Evolutionary conservation across 768 basidiomycete species (phyloP).

Genomic region (Clathrus columnatus): DNA sequence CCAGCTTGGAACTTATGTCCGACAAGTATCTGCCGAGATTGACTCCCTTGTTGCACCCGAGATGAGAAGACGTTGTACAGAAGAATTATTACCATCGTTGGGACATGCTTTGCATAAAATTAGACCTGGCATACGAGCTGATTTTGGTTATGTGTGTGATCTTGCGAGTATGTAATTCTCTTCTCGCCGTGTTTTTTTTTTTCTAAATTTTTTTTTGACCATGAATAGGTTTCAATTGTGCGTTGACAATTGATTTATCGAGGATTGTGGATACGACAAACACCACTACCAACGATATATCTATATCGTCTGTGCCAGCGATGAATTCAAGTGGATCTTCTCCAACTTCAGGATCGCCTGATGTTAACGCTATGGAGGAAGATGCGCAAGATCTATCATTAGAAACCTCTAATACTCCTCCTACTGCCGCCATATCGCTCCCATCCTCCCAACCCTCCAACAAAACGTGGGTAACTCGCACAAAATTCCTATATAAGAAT

Average conservation of each 20-base stretch:
- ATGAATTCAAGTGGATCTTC: no score
- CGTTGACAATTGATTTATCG: conserved; percentile 34
- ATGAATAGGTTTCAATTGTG: conserved; percentile 46
- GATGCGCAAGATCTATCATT: no score
- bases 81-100: conserved; percentile 38
- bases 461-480: no score
- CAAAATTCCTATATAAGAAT: conserved; percentile 35
- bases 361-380: no score
- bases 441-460: no score
- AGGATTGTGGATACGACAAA: conserved; percentile 23
- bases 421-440: no score
- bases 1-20: conserved; percentile 43
- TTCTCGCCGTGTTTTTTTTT: neutral
- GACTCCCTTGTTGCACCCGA: conserved; percentile 39
- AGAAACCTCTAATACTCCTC: no score
- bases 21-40: conserved; percentile 30
- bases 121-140: conserved; percentile 28
- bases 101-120: conserved; percentile 37
- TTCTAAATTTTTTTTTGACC: neutral
- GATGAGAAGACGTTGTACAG: conserved; percentile 36
- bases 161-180: conserved; percentile 37
- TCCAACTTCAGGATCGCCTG: no score
- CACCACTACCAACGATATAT: conserved; percentile 26
- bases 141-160: conserved; percentile 35
- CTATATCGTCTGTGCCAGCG: conserved; percentile 18